These are phyloP conservation scores for Peronospora farinosa DNA, from an alignment of 352 stramenopile species.

Conservation along the genomic window DNA sequence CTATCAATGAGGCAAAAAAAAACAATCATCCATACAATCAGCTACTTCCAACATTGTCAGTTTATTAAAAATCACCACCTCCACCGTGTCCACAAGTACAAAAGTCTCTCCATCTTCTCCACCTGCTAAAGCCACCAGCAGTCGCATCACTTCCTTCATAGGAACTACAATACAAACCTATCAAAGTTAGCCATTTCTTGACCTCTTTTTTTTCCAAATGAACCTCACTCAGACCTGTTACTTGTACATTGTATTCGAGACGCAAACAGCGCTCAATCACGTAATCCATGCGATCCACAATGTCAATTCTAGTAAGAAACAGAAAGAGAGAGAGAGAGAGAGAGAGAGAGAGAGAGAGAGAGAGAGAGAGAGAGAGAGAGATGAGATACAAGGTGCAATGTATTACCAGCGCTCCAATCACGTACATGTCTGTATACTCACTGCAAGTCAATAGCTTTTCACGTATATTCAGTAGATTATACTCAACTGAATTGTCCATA, in stretches of 20 bases:
- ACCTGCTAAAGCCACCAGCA: slow-evolving; percentile 54
- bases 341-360: neutral
- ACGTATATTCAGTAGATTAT: slow-evolving; percentile 26
- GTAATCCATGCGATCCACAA: slow-evolving; percentile 33
- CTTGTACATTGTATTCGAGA: slow-evolving; percentile 13
- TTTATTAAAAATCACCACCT: slow-evolving; percentile 9
- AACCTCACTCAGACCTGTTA: neutral
- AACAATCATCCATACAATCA: neutral
- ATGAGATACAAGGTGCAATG: neutral
- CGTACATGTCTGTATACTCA: slow-evolving; percentile 24
- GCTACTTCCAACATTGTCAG: neutral
- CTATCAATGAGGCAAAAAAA: neutral
- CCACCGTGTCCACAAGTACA: slow-evolving; percentile 45
- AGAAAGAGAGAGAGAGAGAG: neutral
- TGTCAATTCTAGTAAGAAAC: slow-evolving; percentile 21
- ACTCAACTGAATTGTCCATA: slow-evolving; percentile 8
- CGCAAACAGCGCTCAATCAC: slow-evolving; percentile 30
- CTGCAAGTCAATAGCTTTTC: slow-evolving; percentile 13
- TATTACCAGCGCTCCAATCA: neutral
- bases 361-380: neutral
- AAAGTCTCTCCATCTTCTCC: slow-evolving; percentile 54
- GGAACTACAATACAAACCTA: slow-evolving; percentile 13
- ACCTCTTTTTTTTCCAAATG: neutral
- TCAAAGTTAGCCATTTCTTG: neutral
- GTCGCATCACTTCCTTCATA: slow-evolving; percentile 34